phyloP scores from a whole-genome alignment of 371 early-diverging fungal species.

The Ordospora pajunii region DNA sequence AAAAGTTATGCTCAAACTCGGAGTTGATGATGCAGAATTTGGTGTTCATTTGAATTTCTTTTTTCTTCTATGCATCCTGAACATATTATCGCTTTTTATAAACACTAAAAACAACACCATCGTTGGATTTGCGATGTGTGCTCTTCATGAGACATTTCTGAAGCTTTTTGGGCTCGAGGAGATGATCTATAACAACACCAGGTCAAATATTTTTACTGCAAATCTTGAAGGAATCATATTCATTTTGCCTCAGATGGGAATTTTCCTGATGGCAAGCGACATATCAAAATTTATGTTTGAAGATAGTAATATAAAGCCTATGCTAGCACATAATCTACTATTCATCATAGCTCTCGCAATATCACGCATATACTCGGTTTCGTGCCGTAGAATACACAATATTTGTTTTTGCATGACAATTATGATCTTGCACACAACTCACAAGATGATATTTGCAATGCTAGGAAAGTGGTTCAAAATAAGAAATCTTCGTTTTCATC shows the following conservation, averaged over 20 bases:
- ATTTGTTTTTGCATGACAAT: not conserved
- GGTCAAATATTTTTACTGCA: not conserved
- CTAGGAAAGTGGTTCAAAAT: not conserved
- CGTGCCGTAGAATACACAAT: slow-evolving; percentile 6
- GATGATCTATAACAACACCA: not conserved
- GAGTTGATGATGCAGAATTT: not conserved
- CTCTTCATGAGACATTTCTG: not conserved
- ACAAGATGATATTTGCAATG: not conserved
- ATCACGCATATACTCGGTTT: not conserved
- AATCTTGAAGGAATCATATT: slow-evolving; percentile 3
- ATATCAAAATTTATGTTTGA: not conserved
- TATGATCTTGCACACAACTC: not conserved
- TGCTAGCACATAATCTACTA: not conserved
- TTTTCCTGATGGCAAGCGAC: not conserved
- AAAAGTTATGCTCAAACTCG: not conserved
- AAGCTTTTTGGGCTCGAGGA: not conserved
- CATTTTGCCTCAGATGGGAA: not conserved
- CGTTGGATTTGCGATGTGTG: not conserved
- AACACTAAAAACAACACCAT: not conserved
- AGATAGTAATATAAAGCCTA: not conserved
- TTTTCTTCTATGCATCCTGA: not conserved
- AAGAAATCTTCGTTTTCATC: not conserved
- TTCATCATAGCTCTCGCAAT: not conserved
- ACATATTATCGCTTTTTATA: not conserved
- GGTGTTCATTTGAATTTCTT: not conserved